Base-by-base conservation (phyloP, 75 land plant species). In the Picea glauca region DNA sequence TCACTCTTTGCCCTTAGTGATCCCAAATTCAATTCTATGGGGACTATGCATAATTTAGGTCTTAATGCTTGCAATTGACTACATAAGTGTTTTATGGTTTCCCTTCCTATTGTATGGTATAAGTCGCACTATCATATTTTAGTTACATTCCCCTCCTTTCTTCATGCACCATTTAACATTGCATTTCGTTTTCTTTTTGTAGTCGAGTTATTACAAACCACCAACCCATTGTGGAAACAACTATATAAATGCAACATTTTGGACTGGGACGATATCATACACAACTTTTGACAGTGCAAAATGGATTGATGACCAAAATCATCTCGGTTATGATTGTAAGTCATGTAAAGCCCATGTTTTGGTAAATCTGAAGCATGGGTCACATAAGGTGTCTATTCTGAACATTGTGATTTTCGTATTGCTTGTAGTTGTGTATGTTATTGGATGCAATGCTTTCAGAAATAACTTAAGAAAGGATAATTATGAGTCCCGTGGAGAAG, bases 311-410 rank as follows among this genome's bases (percentile, higher is more conserved):
- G 91, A 90, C 70, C 97, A 92, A 77, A 70, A 58, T 12, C 78
- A 61, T 38, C 84, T 97, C 11, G 94, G 98, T 81, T 95, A 89
- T 77, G 38, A 77, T 6, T 97, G 99, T 65, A 79, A 86, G 79
- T 93, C 99, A 2, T 97, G 98, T 83, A 90, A 86, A 72, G 99
- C 98, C 6, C 96, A 94, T 1, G 94, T 95, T 3, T 74, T 97
- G 63, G 99, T 90, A 50, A 87, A 87, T 73, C 32, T 97, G 65
- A 92, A 87, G 92, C 81, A 84, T 70, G 87, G 89, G 83, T 97
- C 94, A 96, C 88, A 93, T 68, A 93, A 87, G 81, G 96, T 91
- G 2, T 85, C 99, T 1, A 83, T 91, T 11, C 89, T 97, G 80
- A 93, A 93, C 85, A 91, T 94, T 32, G 88, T 93, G 20, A 74